These are phyloP conservation scores for Bipolaris victoriae DNA, from an alignment of 2,329 filamentous ascomycete genomes.

Conservation along the genomic window DNA sequence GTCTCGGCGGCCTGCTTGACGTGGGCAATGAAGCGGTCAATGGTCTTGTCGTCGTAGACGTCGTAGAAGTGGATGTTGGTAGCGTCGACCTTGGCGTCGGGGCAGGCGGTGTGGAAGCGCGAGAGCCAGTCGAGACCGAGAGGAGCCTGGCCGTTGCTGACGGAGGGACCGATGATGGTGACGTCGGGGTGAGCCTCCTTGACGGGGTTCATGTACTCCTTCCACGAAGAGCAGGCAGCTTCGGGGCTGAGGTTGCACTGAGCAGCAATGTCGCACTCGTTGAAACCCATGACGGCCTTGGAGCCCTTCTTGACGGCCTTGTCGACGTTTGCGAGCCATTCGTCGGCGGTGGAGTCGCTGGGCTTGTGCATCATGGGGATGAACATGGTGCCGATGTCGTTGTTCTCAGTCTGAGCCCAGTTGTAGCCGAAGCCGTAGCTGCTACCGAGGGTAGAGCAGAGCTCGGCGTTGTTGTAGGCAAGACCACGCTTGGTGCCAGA, in stretches of 20 bases:
- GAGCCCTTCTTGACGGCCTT: constrained; percentile 41
- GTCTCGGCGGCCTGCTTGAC: constrained; percentile 46
- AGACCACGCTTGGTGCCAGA: constrained; percentile 67
- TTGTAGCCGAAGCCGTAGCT: constrained; percentile 70
- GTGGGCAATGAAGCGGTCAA: constrained; percentile 47
- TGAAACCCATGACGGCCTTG: constrained; percentile 49
- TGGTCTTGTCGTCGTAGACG: constrained; percentile 33
- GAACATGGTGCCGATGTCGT: constrained; percentile 60
- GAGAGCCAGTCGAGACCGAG: constrained; percentile 44
- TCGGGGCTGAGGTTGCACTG: constrained; percentile 46
- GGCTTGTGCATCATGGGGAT: constrained; percentile 61
- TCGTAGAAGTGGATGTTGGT: constrained; percentile 51
- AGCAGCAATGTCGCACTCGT: constrained; percentile 44
- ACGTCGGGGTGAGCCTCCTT: constrained; percentile 34
- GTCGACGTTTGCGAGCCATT: constrained; percentile 51
- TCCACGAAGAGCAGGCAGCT: constrained; percentile 42
- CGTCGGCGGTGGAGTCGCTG: constrained; percentile 28
- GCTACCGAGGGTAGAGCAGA: constrained; percentile 60
- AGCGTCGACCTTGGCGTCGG: constrained; percentile 44
- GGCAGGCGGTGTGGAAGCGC: constrained; percentile 42
- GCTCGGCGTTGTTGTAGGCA: constrained; percentile 66
- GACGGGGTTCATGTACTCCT: constrained; percentile 43
- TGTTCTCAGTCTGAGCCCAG: constrained; percentile 60
- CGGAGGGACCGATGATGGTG: constrained; percentile 44
- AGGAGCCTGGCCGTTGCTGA: constrained; percentile 33